Percentiles rank a stretch among this genome's conserved stretches.
phyloP scores from a whole-genome alignment of 495 filamentous ascomycete genomes.

The Penicillium nucicola region DNA sequence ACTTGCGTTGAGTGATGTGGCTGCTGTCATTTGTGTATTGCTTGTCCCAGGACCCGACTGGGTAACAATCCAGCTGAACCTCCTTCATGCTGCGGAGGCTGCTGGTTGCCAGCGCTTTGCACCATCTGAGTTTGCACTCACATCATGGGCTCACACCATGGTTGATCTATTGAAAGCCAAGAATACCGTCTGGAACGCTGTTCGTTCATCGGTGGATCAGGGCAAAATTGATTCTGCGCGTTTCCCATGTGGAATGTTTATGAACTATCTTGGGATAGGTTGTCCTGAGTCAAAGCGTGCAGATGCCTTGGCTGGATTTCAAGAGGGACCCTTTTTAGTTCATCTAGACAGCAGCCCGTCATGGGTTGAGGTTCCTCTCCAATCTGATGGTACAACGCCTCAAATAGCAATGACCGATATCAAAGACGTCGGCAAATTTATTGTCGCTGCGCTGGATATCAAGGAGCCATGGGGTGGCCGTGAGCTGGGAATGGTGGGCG shows the following conservation, averaged over 20 bases:
- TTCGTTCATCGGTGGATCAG: constrained; percentile 6
- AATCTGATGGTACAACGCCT: constrained; percentile 16
- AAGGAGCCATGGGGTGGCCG: too few relatives aligned
- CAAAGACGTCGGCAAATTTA: too few relatives aligned
- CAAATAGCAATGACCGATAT: constrained; percentile 17
- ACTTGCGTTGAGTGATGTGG: constrained; percentile 14
- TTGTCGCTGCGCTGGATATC: too few relatives aligned
- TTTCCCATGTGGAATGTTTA: constrained; percentile 14
- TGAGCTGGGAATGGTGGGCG: constrained; percentile 31
- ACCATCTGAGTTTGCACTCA: constrained; percentile 27
- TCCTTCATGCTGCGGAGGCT: constrained; percentile 25
- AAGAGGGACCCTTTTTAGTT: constrained; percentile 22
- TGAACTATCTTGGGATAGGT: constrained; percentile 35
- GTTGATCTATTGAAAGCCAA: constrained; percentile 18
- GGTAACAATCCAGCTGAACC: constrained; percentile 19
- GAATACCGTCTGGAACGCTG: constrained; percentile 11
- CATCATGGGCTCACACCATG: background rate
- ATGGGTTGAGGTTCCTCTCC: constrained; percentile 25
- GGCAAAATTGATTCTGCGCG: constrained; percentile 23
- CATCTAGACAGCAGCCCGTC: constrained; percentile 15
- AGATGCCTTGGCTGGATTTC: constrained; percentile 8
- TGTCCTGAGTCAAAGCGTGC: constrained; percentile 3
- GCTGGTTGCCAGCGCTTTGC: constrained; percentile 30
- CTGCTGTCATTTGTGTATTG: constrained; percentile 24
- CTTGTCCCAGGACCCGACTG: constrained; percentile 19